Base-by-base conservation (phyloP, 495 filamentous ascomycete genomes). In the Jackrogersella multiformis region DNA sequence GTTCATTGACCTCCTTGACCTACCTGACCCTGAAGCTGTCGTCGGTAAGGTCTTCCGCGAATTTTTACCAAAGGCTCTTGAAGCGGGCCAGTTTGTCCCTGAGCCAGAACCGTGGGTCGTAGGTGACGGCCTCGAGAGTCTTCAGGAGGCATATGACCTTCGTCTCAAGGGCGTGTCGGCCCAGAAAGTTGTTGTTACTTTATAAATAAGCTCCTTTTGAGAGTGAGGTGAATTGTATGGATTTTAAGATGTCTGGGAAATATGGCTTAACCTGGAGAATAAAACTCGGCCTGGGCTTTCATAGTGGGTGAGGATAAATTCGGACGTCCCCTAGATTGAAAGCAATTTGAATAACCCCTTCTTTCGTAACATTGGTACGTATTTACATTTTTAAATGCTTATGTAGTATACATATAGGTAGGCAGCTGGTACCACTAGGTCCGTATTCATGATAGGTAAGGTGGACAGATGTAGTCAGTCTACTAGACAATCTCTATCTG, bases 121-220 rank as follows among this genome's bases (percentile, higher is more conserved):
- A 6, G 65, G 65, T 20, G 45, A 48, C 5, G 65, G 65, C 5
- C 53, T 68, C 1, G 53, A 68, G 2, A 58, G 32, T 21, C 42
- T 68, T 20, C 57, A 68, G 26, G 53, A 45, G 35, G 65, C 34
- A 1, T 48, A 52, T 4, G 41, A 63, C 9, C 8, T 55, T 36
- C 56, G 73, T 44, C 70, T 60, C 30, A 74, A 74, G 55, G 79
- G 79, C 0, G 76, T 82, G 3, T 80, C 77, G 26, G 80, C 76
- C 4, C 68, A 51, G 55, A 81, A 83, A 55, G 23, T 78, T 8
- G 79, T 83, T 28, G 69, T 80, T 54, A 65, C 54, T 36, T 18
- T 53, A 36, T 53, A 36, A 49, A 15, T 20, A n/a, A 15, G 21
- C 26, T 32, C n/a, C 21, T 9, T 1, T 16, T 32, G 26, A 32